Conservation (phyloP, 129 eudicot genomes). For the Artemisia annua region DNA sequence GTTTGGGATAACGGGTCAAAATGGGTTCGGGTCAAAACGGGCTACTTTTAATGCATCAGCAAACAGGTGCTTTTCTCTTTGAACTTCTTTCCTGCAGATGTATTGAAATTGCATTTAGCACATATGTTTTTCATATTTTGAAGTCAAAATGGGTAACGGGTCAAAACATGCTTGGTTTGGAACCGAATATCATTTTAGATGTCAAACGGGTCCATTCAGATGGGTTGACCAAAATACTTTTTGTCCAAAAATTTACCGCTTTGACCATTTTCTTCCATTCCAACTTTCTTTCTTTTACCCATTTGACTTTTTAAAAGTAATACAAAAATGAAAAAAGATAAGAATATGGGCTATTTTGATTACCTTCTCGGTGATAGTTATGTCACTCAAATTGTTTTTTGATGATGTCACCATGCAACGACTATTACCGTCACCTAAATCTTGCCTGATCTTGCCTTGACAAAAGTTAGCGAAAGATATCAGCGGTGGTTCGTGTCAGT, state of each 20-base stretch:
- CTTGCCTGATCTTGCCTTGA: too few species aligned
- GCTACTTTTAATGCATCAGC: too few species aligned
- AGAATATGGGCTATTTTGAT: slow-evolving; percentile 9
- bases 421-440: too few species aligned
- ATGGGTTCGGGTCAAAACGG: too few species aligned
- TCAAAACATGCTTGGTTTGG: neutral
- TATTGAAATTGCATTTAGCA: slow-evolving; percentile 13
- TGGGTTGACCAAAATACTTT: neutral
- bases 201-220: too few species aligned
- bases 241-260: slow-evolving; percentile 8
- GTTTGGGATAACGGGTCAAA: too few species aligned
- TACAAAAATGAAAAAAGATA: neutral
- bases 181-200: too few species aligned
- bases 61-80: slow-evolving; percentile 52
- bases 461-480: too few species aligned
- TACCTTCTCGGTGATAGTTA: slow-evolving; percentile 47
- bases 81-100: slow-evolving; percentile 43
- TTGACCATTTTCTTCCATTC: neutral
- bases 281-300: neutral
- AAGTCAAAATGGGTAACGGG: neutral
- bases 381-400: slow-evolving; percentile 24
- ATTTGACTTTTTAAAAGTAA: neutral
- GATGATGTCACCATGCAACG: slow-evolving; percentile 31
- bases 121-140: neutral
- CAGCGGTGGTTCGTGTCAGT: too few species aligned